Percentiles rank a stretch among this genome's conserved stretches.
Evolutionary conservation across 352 stramenopile genomes (phyloP).

Genomic region (Phytophthora nicotianae): DNA sequence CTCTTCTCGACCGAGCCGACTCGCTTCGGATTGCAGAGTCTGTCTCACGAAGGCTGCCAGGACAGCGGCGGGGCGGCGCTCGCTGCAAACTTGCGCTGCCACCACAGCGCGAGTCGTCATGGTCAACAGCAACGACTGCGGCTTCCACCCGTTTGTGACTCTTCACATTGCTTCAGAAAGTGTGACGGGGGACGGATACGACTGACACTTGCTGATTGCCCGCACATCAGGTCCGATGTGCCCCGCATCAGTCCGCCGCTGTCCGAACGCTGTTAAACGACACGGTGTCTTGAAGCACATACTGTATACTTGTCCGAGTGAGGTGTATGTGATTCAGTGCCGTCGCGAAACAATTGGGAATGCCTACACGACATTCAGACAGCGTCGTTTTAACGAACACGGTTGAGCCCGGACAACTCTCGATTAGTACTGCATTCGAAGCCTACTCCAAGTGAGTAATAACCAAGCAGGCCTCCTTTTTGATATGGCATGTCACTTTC

Average conservation of each 20-base stretch:
- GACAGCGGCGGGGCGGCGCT: conserved; percentile 25
- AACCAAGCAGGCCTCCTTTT: too few relatives aligned
- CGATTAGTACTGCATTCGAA: too few relatives aligned
- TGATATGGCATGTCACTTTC: too few relatives aligned
- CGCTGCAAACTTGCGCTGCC: background rate
- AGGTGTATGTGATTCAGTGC: background rate
- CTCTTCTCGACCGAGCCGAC: conserved; percentile 7
- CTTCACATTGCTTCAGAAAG: conserved; percentile 32
- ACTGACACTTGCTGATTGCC: conserved; percentile 20
- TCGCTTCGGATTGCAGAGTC: conserved; percentile 18
- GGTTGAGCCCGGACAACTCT: too few relatives aligned
- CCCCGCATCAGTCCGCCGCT: conserved; percentile 22
- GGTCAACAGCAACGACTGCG: conserved; percentile 12
- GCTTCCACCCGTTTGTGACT: conserved; percentile 7
- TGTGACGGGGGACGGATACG: conserved; percentile 20
- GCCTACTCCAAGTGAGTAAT: too few relatives aligned
- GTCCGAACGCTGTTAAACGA: conserved; percentile 22
- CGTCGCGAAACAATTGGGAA: too few relatives aligned
- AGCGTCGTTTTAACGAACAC: too few relatives aligned
- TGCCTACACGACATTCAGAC: too few relatives aligned
- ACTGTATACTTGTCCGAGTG: too few relatives aligned
- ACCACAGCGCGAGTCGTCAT: background rate
- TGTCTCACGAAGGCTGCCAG: conserved; percentile 26
- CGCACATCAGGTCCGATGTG: conserved; percentile 27
- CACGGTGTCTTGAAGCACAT: conserved; percentile 21